Base-by-base conservation (phyloP, 2,329 filamentous ascomycete species). In the Penicillium digitatum region DNA sequence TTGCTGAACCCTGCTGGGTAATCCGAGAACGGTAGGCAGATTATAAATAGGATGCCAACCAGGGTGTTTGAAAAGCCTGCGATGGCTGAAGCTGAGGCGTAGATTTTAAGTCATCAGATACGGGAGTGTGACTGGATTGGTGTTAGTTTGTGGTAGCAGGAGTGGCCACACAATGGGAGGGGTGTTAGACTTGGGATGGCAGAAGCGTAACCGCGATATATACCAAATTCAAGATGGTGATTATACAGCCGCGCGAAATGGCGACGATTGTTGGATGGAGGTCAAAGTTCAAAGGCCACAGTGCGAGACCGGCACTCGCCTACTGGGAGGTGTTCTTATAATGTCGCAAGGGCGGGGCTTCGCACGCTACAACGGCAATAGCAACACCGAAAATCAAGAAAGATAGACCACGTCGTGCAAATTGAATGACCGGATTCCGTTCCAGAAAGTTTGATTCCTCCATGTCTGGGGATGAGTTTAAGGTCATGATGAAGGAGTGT, bases 221-320 rank as follows among this genome's bases (percentile, higher is more conserved):
- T 16, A 69, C 56, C 47, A 71, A 34, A 11, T 68, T 69, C 49
- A 69, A 57, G 5, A 69, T 56, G 3, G 67, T 61, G 39, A 76
- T 66, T 6, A 78, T 64, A n/a, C 64, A 65, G 6, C 72, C 73
- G 43, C 72, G 72, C 3, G 68, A 62, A 32, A 78, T 56, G 0
- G 71, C 59, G 16, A 70, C 72, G 18, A 72, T 64, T 0, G 72
- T 74, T 12, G 74, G 74, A 22, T 72, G 70, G 11, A 74, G 31
- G 55, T 78, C 74, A 44, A 77, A 59, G 53, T 76, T 72, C 52
- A 70, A 52, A 3, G 76, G 75, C 76, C 76, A 78, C 1, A 78
- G 65, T 22, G 68, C 64, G 6, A 78, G 62, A 39, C 70, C 67
- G 16, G 66, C 63, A 22, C 62, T 57, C 9, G 66, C 64, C 55